Percentiles rank a stretch among this genome's conserved stretches.
Conservation (phyloP, 257 asterid species). For the Lantana camara region DNA sequence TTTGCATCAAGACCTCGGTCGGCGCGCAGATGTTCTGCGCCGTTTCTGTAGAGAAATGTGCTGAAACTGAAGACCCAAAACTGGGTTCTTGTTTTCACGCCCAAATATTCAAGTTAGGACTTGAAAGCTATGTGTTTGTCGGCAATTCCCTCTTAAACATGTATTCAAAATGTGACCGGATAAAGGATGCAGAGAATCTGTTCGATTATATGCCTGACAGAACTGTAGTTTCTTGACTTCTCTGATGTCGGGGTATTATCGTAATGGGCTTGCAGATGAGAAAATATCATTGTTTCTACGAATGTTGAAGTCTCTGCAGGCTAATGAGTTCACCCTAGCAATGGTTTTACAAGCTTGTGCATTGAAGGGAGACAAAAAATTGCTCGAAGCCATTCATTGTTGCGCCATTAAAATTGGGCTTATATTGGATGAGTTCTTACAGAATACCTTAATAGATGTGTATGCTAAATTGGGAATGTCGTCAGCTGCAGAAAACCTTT, state of each 20-base stretch:
- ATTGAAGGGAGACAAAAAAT: slow-evolving; percentile 28
- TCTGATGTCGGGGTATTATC: slow-evolving; percentile 44
- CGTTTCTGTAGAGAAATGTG: slow-evolving; percentile 34
- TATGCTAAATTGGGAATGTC: slow-evolving; percentile 42
- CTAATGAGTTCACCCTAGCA: slow-evolving; percentile 51
- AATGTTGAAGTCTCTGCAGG: slow-evolving; percentile 44
- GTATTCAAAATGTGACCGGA: slow-evolving; percentile 35
- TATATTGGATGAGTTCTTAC: slow-evolving; percentile 37
- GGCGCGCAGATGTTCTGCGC: too few relatives aligned
- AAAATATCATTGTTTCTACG: slow-evolving; percentile 29
- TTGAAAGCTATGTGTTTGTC: slow-evolving; percentile 39
- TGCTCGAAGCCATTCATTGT: slow-evolving; percentile 34
- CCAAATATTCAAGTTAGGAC: slow-evolving; percentile 34
- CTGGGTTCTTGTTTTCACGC: slow-evolving; percentile 44
- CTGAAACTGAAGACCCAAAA: slow-evolving; percentile 33
- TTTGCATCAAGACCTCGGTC: too few relatives aligned
- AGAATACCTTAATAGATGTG: slow-evolving; percentile 43
- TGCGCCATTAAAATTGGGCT: slow-evolving; percentile 35
- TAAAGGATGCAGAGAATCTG: slow-evolving; percentile 34
- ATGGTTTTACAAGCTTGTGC: slow-evolving; percentile 46
- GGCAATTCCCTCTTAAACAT: slow-evolving; percentile 37
- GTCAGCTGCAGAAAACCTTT: slow-evolving; percentile 33
- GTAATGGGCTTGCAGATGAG: slow-evolving; percentile 24
- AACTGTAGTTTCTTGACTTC: slow-evolving; percentile 54
- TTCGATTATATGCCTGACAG: slow-evolving; percentile 53